Base-by-base conservation (phyloP, 441 rosid genomes). In the Erysimum pusillum region DNA sequence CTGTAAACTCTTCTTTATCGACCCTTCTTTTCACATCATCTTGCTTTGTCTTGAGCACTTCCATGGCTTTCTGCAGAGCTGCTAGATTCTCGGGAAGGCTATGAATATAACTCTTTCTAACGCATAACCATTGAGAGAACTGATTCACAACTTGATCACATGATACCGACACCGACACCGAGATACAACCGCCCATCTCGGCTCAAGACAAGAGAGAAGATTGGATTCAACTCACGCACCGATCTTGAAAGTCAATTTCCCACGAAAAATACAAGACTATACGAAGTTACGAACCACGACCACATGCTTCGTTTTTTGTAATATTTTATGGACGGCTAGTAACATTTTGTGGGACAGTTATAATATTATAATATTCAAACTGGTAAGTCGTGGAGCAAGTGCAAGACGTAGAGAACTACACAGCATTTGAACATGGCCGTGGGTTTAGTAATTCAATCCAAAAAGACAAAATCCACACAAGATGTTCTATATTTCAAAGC, bases 141-240 rank as follows among this genome's bases (percentile, higher is more conserved):
- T 52, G 58, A 22, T 12, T 12, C 15, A 52, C 58, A 22, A 52
- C 2, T 13, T 11, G 58, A 28, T 52, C 58, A 52, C 58, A 52
- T 22, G 58, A 22, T 12, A 52, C 15, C 25, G 58, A 52, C 9
- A 52, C 34, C 58, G 58, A 52, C 9, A 52, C 34, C 58, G 58
- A 52, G 58, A 52, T 22, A 52, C 58, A 52, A 52, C 58, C 58
- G 22, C 58, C 58, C 58, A 52, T 52, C 58, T 14, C 31, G 15
- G 52, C 58, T 53, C 35, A 12, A 53, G 14, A 52, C 32, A 22
- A 53, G 59, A 54, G 8, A 25, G 9, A 13, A 5, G 15, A 28
- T 54, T 54, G 17, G 36, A 12, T 54, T 54, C 36, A 5, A 54
- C 59, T 54, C 59, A 13, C 9, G 7, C 15, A 53, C 35, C 35